Base-by-base conservation (phyloP, 1,139 yeast species). In the Scheffersomyces stambukii region DNA sequence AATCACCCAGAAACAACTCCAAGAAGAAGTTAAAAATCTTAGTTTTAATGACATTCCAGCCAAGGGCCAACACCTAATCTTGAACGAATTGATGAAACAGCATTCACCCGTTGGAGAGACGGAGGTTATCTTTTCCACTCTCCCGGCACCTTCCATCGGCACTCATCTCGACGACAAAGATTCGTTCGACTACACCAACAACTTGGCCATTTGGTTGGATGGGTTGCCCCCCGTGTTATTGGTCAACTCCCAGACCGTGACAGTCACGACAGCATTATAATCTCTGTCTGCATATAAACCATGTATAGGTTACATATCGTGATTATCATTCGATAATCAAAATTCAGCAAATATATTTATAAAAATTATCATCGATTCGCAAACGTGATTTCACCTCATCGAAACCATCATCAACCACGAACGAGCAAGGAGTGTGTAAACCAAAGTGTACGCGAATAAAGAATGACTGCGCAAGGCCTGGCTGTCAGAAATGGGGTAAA, bases 11-110 rank as follows among this genome's bases (percentile, higher is more conserved):
- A 61, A 51, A 32, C 64, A 64, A 31, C 43, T 66, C 25, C 63
- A 61, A 41, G 59, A 59, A 28, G 72, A 66, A 38, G 44, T 46
- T 51, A 66, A 43, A 41, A 65, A 50, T 42, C 60, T 57, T 47
- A 72, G 82, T 1, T 89, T 89, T 56, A 83, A 85, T 49, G 91
- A 84, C 37, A 59, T 91, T 13, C 95, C 97, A 0, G 93, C 96
- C 4, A 75, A 79, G 42, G 94, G 95, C 1, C 98, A 91, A 54
- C 95, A 89, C 52, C 57, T 89, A 28, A 81, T 91, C 28, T 61
- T 91, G 40, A 89, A 91, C 50, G 95, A 88, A 41, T 62, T 91
- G 42, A 88, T 91, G 94, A 60, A 60, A 30, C 35, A 37, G n/a
- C 61, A 69, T 24, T 66, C 79, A 1, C 81, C 91, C 0, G 56